These are phyloP conservation scores for Geotrichum klebahnii DNA, from an alignment of 1,139 yeast species.

Conservation along the genomic window DNA sequence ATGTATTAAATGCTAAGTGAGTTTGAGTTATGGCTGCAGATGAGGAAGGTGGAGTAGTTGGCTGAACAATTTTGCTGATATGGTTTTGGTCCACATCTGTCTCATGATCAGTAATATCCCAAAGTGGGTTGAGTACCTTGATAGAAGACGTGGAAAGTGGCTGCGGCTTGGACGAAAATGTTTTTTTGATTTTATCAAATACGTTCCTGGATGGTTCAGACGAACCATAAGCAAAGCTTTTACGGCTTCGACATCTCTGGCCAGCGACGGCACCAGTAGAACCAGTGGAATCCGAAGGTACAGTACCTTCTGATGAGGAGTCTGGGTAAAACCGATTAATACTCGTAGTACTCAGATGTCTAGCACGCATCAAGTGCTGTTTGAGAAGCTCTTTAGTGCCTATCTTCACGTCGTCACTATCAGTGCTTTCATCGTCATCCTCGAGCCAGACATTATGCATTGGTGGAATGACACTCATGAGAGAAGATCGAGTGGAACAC, in stretches of 20 bases:
- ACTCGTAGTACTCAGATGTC: too few relatives aligned
- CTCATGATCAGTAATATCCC: neutral
- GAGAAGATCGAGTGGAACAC: slow-evolving; percentile 9
- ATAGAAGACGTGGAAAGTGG: slow-evolving; percentile 1
- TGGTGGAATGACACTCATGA: slow-evolving; percentile 12
- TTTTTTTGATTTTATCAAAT: slow-evolving; percentile 1
- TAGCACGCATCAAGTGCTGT: too few relatives aligned
- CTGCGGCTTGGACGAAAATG: slow-evolving; percentile 4
- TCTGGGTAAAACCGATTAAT: too few relatives aligned
- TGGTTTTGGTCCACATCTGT: neutral
- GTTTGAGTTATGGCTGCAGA: neutral
- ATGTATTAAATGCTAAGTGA: neutral
- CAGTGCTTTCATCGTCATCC: slow-evolving; percentile 17
- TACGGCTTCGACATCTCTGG: slow-evolving; percentile 1
- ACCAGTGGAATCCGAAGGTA: too few relatives aligned
- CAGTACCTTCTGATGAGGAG: too few relatives aligned
- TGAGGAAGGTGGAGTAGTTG: neutral
- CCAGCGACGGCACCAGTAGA: too few relatives aligned
- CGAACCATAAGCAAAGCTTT: neutral
- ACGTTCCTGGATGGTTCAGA: neutral
- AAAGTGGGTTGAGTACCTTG: neutral
- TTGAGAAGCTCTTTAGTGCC: too few relatives aligned
- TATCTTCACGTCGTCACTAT: neutral
- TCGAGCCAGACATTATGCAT: slow-evolving; percentile 21
- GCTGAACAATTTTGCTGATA: neutral